Evolutionary conservation across 768 basidiomycete genomes (phyloP).

Genomic region (Suillus plorans): DNA sequence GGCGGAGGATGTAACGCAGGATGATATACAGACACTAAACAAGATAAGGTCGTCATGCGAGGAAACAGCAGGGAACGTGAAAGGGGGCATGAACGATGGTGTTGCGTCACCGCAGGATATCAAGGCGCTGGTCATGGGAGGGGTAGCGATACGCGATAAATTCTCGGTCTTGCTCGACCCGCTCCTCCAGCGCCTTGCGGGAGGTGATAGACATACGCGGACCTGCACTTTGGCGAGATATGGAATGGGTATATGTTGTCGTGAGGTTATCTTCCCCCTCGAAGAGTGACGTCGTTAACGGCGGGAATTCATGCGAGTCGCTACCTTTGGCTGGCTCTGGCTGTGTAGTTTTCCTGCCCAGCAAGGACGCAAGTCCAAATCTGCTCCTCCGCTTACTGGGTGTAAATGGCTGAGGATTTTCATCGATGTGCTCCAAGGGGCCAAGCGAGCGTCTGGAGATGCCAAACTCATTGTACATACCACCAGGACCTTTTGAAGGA

Average conservation of each 20-base stretch:
- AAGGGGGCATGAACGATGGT: slow-evolving; percentile 7
- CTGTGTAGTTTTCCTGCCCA: slow-evolving; percentile 53
- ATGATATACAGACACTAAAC: slow-evolving; percentile 16
- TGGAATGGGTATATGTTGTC: slow-evolving; percentile 48
- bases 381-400: slow-evolving; percentile 68
- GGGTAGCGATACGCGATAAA: slow-evolving; percentile 90
- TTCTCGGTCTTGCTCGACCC: slow-evolving; percentile 82
- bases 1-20: slow-evolving; percentile 15
- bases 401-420: slow-evolving; percentile 30
- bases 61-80: not conserved
- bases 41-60: slow-evolving; percentile 10
- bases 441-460: slow-evolving; percentile 59
- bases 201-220: slow-evolving; percentile 64
- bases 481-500: slow-evolving; percentile 31
- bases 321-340: slow-evolving; percentile 33
- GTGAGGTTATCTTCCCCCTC: slow-evolving; percentile 48
- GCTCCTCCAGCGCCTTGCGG: slow-evolving; percentile 70
- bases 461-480: slow-evolving; percentile 75
- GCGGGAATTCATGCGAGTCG: slow-evolving; percentile 47
- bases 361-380: slow-evolving; percentile 65
- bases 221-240: slow-evolving; percentile 50
- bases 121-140: slow-evolving; percentile 64
- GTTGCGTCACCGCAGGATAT: slow-evolving; percentile 49
- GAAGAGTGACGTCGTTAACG: slow-evolving; percentile 41
- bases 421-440: slow-evolving; percentile 31